A percentile compares a stretch with the other conserved stretches of the same genome.
These are phyloP conservation scores for Rhodotorula sphaerocarpa DNA, from an alignment of 768 basidiomycete species.

Conservation along the genomic window DNA sequence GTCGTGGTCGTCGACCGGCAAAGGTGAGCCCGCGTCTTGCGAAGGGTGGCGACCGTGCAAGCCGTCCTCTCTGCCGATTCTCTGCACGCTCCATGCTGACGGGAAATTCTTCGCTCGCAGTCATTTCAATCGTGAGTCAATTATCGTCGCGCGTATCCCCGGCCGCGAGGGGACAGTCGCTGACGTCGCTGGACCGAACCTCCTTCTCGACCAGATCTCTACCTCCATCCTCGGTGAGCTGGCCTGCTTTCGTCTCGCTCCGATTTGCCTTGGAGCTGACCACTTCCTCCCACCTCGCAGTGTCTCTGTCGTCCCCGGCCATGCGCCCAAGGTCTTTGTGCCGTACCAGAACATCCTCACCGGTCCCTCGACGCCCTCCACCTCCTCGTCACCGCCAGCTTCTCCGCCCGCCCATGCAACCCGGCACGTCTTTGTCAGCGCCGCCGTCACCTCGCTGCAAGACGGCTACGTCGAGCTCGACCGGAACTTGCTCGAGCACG, in stretches of 20 bases:
- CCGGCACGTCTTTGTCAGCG: constrained; percentile 33
- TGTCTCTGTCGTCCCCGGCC: constrained; percentile 36
- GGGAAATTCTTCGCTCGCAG: background rate
- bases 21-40: constrained; percentile 16
- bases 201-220: constrained; percentile 28
- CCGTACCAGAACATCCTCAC: constrained; percentile 32
- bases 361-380: background rate
- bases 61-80: background rate
- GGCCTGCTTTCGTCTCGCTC: too few relatives aligned
- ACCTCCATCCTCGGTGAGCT: constrained; percentile 35
- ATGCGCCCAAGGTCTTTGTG: constrained; percentile 37
- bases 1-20: constrained; percentile 39
- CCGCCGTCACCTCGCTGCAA: constrained; percentile 18
- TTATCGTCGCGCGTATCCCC: background rate
- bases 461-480: constrained; percentile 36
- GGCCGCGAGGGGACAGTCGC: background rate
- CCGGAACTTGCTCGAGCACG: constrained; percentile 32
- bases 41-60: too few relatives aligned
- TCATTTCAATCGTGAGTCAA: constrained; percentile 35
- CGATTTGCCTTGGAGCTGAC: background rate
- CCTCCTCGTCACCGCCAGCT: background rate
- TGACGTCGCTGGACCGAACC: background rate
- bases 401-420: background rate
- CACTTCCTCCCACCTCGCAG: background rate
- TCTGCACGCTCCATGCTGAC: background rate